Base-by-base conservation (phyloP, 352 stramenopile genomes). In the Aphanomyces cochlioides region DNA sequence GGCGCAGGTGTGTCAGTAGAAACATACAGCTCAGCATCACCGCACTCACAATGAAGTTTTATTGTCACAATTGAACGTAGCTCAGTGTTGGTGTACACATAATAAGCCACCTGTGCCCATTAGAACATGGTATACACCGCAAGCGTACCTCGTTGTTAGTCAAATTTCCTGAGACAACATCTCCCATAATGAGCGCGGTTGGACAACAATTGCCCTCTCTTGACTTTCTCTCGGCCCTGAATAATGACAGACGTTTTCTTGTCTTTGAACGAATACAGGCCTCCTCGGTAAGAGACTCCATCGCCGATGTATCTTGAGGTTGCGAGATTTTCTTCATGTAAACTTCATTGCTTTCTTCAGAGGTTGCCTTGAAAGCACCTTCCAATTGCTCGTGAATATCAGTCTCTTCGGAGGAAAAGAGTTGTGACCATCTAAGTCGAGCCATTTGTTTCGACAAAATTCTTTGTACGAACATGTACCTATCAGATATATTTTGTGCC, bases 11-110 rank as follows among this genome's bases (percentile, higher is more conserved):
- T 70, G 34, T 39, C 48, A n/a, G 47, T 43, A 7, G 64, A 60
- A 8, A 56, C 64, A 47, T 54, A 70, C 13, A 70, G 17, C 45
- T 70, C 64, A 19, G 47, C 54, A 7, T 59, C 39, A 17, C 40
- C 54, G 15, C 10, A 34, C 7, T 13, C 13, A 50, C 64, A 64
- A 17, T 39, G 7, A 21, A 70, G 8, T 28, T 61, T 70, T 13
- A 70, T 36, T 10, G 64, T 70, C 12, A 70, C 38, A 19, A 70
- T 70, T 4, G 43, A n/a, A 5, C 37, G 28, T 4, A 37, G 47
- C 21, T 48, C 47, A 39, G 5, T 45, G 47, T 70, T 70, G 10
- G 47, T 12, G n/a, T 70, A 70, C 1, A 17, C 19, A 48, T 50
- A 70, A 56, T 70, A 45, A 3, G 47, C 7, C 38, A 39, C 21